Evolutionary conservation across 2,329 filamentous ascomycete genomes (phyloP), one percentile per base, ranked within the genome.

Genomic region (Verticillium nubilum): DNA sequence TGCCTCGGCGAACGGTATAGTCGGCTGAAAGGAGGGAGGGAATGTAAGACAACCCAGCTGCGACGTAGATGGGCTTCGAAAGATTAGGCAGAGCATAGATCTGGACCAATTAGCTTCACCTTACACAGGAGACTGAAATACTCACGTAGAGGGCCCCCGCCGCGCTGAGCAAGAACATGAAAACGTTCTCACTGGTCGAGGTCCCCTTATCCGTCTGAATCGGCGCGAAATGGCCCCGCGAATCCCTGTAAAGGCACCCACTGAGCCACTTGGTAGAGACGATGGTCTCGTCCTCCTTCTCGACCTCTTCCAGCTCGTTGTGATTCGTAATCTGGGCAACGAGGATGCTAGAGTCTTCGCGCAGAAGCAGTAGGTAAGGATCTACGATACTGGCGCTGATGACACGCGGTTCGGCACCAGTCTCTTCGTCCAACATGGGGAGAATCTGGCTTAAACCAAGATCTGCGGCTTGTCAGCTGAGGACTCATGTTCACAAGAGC

Each of bases 391-490:
- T 96, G 37, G 91, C 89, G 67, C 86, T 89, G 53, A 92, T 78
- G 50, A 95, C 88, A 58, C 88, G 83, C 4, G 91, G 88, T 67
- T 97, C 91, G 23, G 85, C 87, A 13, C 90, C 92, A 0, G 88
- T 93, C 64, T 95, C 91, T 67, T 97, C 95, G 67, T 98, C 95
- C 62, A 91, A 85, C 83, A 98, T 92, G 1, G 93, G 92, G 56
- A 97, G 83, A 58, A 99, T 98, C 69, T 98, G 94, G 53, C 88
- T 88, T 58, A 99, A 82, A 12, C 89, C 91, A 61, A 99, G 84
- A 72, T 96, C 91, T 92, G 68, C 1, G 2, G 7, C 52, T 31
- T 15, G n/a, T 52, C 58, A 65, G 61, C 59, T 67, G 52, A 64
- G 58, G 9, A 12, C 19, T 3, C 19, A 17, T 5, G 19, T 12